Percentiles rank a stretch among this genome's conserved stretches.
phyloP scores from a whole-genome alignment of 768 basidiomycete species.

The Russula sp. region DNA sequence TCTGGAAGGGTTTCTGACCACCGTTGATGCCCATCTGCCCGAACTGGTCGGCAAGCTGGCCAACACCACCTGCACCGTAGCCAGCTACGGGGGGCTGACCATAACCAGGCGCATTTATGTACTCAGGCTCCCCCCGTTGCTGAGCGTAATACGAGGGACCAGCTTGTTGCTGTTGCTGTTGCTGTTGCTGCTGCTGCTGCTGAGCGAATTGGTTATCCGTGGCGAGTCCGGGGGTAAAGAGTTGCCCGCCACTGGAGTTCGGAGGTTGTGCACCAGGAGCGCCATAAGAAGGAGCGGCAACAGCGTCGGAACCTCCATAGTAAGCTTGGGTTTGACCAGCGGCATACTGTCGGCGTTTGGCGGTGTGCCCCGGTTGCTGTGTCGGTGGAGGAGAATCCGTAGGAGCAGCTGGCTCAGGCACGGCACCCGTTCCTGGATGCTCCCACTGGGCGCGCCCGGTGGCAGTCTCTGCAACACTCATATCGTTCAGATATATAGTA shows the following conservation, averaged over 20 bases:
- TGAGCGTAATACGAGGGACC: slow-evolving; percentile 53
- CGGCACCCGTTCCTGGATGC: slow-evolving; percentile 48
- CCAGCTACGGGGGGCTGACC: slow-evolving; percentile 45
- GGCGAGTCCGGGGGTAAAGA: slow-evolving; percentile 84
- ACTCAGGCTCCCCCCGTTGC: slow-evolving; percentile 40
- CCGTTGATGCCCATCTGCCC: slow-evolving; percentile 72
- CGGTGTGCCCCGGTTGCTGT: slow-evolving; percentile 39
- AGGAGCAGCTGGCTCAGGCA: slow-evolving; percentile 41
- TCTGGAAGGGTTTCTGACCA: slow-evolving; percentile 70
- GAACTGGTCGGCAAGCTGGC: slow-evolving; percentile 79
- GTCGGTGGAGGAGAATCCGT: slow-evolving; percentile 45
- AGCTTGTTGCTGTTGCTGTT: slow-evolving; percentile 35
- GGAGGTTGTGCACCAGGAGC: slow-evolving; percentile 42
- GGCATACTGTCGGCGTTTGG: slow-evolving; percentile 89
- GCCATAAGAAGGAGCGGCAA: slow-evolving; percentile 46
- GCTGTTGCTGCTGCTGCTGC: slow-evolving; percentile 45
- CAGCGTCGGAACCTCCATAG: slow-evolving; percentile 52
- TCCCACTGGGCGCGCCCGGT: slow-evolving; percentile 91
- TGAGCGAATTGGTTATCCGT: slow-evolving; percentile 67
- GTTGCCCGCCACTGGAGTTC: slow-evolving; percentile 49
- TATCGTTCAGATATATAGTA: slow-evolving; percentile 16
- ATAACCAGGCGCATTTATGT: slow-evolving; percentile 46
- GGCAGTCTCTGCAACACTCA: slow-evolving; percentile 60
- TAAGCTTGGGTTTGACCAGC: slow-evolving; percentile 91
- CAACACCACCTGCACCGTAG: slow-evolving; percentile 45